Evolutionary conservation across 1,139 yeast genomes (phyloP).

Genomic region (Lodderomyces pseudojiufengensis): DNA sequence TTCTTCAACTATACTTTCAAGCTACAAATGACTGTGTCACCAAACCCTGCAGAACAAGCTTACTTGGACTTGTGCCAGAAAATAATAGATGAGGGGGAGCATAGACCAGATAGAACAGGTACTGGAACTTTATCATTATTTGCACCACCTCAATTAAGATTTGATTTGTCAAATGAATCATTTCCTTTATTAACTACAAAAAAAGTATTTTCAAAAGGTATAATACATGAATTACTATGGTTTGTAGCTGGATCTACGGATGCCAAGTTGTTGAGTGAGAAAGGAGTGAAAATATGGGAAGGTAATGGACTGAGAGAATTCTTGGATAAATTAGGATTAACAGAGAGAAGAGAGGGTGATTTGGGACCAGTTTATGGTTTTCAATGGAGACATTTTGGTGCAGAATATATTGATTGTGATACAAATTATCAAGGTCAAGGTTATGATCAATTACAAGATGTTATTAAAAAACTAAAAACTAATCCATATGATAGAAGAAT

Average conservation of each 20-base stretch:
- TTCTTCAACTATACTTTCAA: too few species aligned
- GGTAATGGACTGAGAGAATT: slow-evolving; percentile 97
- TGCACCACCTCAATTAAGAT: slow-evolving; percentile 94
- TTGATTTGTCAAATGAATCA: slow-evolving; percentile 63
- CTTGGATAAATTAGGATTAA: slow-evolving; percentile 77
- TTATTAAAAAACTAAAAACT: slow-evolving; percentile 73
- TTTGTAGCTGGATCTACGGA: slow-evolving; percentile 88
- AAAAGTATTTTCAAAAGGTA: slow-evolving; percentile 85
- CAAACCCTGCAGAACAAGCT: slow-evolving; percentile 66
- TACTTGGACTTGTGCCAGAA: slow-evolving; percentile 77
- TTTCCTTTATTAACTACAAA: slow-evolving; percentile 93
- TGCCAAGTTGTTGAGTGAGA: slow-evolving; percentile 69
- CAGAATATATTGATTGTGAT: slow-evolving; percentile 80
- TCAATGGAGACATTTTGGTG: slow-evolving; percentile 99
- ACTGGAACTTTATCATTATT: slow-evolving; percentile 89
- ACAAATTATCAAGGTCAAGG: slow-evolving; percentile 86
- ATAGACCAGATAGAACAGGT: slow-evolving; percentile 93
- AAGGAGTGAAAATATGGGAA: slow-evolving; percentile 96
- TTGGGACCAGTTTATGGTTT: slow-evolving; percentile 98
- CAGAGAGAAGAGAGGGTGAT: slow-evolving; percentile 85
- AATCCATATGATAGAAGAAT: slow-evolving; percentile 94
- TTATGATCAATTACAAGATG: slow-evolving; percentile 79
- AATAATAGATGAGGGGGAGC: slow-evolving; percentile 81
- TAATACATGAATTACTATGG: slow-evolving; percentile 89
- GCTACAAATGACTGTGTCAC: slow-evolving; percentile 27